Conservation (phyloP, 148 eudicot species). For the Simmondsia chinensis region DNA sequence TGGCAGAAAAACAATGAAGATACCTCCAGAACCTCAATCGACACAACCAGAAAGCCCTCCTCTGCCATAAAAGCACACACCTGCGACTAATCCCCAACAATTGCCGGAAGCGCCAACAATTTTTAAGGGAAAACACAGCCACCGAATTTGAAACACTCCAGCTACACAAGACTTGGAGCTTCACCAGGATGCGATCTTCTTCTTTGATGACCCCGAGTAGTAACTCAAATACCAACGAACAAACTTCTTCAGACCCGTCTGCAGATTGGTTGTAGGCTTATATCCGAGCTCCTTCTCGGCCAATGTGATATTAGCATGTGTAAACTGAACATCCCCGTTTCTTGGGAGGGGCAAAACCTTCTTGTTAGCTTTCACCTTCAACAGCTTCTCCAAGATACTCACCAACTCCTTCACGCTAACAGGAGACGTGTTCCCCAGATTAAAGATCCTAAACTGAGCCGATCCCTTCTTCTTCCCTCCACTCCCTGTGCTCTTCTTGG, state of each 20-base stretch:
- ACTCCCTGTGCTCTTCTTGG: slow-evolving; percentile 64
- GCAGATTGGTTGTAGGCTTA: slow-evolving; percentile 53
- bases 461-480: slow-evolving; percentile 60
- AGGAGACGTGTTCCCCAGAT: slow-evolving; percentile 68
- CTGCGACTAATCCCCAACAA: no score
- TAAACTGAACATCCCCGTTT: slow-evolving; percentile 65
- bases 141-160: no score
- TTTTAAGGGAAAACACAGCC: no score
- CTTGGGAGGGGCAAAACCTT: slow-evolving; percentile 45
- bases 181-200: slow-evolving; percentile 28
- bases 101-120: no score
- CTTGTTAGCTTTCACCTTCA: slow-evolving; percentile 54
- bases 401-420: slow-evolving; percentile 50
- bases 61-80: no score
- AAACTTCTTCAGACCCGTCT: slow-evolving; percentile 71
- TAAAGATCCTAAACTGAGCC: slow-evolving; percentile 55
- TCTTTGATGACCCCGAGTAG: slow-evolving; percentile 35
- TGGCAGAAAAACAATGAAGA: no score
- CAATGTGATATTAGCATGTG: slow-evolving; percentile 61
- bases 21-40: no score
- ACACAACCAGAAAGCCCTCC: no score
- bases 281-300: slow-evolving; percentile 58
- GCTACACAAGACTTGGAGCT: no score
- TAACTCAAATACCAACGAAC: slow-evolving; percentile 56
- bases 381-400: slow-evolving; percentile 50